Evolutionary conservation across 2,329 filamentous ascomycete species (phyloP).

Genomic region (Aspergillus thermomutatus): DNA sequence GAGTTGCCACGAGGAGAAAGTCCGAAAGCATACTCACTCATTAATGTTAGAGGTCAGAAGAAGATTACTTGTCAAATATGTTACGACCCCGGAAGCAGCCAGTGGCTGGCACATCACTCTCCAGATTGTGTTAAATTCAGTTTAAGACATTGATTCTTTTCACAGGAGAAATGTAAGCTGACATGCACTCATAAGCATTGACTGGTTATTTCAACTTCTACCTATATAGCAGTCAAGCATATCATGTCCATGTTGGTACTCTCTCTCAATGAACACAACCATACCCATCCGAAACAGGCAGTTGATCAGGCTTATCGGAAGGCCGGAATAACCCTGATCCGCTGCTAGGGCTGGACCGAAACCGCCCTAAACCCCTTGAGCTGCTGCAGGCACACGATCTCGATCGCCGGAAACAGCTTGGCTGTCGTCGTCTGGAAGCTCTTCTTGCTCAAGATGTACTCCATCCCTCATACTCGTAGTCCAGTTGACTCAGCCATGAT

Average conservation of each 20-base stretch:
- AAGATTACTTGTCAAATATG: not conserved
- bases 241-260: no score
- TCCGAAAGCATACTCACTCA: not conserved
- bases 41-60: no score
- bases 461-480: not conserved
- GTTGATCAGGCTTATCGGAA: not conserved
- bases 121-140: not conserved
- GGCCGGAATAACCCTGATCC: not conserved
- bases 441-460: no score
- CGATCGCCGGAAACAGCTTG: slow-evolving; percentile 12
- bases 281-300: not conserved
- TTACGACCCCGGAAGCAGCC: not conserved
- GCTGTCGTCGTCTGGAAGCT: not conserved
- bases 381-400: slow-evolving; percentile 9
- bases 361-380: not conserved
- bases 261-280: no score
- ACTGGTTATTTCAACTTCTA: no score
- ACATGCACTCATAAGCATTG: no score
- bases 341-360: not conserved
- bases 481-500: no score
- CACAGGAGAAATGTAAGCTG: no score
- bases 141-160: no score
- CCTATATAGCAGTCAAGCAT: no score
- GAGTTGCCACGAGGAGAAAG: not conserved
- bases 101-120: not conserved